Evolutionary conservation across 768 basidiomycete genomes (phyloP).

Genomic region (Pulveroboletus sp.): DNA sequence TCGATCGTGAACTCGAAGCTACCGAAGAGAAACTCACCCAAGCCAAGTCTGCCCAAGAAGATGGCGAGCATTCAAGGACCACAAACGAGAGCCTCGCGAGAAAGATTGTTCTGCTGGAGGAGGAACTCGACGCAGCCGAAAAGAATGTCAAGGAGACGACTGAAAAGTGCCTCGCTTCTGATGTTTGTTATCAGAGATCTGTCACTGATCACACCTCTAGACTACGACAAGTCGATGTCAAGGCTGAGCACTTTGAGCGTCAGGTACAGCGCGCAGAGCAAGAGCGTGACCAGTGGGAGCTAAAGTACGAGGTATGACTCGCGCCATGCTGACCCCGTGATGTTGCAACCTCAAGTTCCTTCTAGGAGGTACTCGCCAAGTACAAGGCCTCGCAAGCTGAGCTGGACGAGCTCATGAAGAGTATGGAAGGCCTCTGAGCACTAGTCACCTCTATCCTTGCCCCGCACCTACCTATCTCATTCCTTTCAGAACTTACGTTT

Average conservation of each 20-base stretch:
- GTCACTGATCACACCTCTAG: conserved; percentile 39
- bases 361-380: conserved; percentile 66
- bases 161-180: conserved; percentile 70
- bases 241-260: conserved; percentile 97
- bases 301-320: conserved; percentile 81
- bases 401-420: conserved; percentile 73
- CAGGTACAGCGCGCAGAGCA: conserved; percentile 82
- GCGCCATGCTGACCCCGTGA: neutral
- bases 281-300: conserved; percentile 91
- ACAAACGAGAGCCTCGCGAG: conserved; percentile 69
- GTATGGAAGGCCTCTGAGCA: conserved; percentile 66
- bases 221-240: conserved; percentile 93
- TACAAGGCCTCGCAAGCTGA: conserved; percentile 72
- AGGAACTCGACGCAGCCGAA: conserved; percentile 93
- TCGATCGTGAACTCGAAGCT: conserved; percentile 68
- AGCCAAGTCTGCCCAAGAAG: conserved; percentile 58
- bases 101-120: conserved; percentile 90
- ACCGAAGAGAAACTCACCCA: conserved; percentile 61
- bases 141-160: conserved; percentile 95
- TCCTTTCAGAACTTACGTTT: conserved; percentile 1
- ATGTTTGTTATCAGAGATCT: conserved; percentile 10
- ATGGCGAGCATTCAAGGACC: conserved; percentile 65
- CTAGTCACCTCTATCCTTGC: neutral
- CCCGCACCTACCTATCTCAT: conserved; percentile 5
- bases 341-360: conserved; percentile 7